A percentile compares a stretch with the other conserved stretches of the same genome.
phyloP scores from a whole-genome alignment of 345 rosid genomes.

The Psidium guajava region DNA sequence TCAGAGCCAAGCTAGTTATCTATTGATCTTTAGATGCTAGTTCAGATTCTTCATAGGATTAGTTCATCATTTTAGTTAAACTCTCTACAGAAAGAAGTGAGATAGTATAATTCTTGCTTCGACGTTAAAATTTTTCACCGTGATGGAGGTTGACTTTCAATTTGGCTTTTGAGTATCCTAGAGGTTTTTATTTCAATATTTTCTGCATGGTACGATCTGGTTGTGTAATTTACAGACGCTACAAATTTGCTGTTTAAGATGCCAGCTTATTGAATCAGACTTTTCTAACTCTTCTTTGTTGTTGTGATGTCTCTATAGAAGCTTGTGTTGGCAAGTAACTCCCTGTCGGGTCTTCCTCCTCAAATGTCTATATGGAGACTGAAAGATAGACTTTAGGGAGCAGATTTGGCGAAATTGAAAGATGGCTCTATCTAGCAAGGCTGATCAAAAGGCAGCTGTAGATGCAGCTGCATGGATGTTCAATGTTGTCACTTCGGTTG shows the following conservation, averaged over 20 bases:
- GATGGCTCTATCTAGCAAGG: conserved; percentile 68
- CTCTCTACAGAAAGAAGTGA: not conserved
- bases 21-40: not conserved
- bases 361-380: not conserved
- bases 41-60: not conserved
- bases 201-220: not conserved
- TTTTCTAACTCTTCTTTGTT: not conserved
- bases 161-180: not conserved
- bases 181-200: not conserved
- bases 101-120: not conserved
- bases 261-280: not conserved
- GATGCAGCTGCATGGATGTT: conserved; percentile 99
- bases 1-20: not conserved
- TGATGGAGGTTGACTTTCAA: not conserved
- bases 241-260: not conserved
- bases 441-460: conserved; percentile 69
- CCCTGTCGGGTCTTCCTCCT: not conserved
- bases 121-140: not conserved
- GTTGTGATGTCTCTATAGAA: not conserved
- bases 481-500: conserved; percentile 97
- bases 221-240: not conserved
- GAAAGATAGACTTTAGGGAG: not conserved
- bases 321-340: not conserved
- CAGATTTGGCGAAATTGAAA: not conserved
- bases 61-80: not conserved